Evolutionary conservation across 2,329 filamentous ascomycete species (phyloP).

Genomic region (Rhinocladiella mackenziei): DNA sequence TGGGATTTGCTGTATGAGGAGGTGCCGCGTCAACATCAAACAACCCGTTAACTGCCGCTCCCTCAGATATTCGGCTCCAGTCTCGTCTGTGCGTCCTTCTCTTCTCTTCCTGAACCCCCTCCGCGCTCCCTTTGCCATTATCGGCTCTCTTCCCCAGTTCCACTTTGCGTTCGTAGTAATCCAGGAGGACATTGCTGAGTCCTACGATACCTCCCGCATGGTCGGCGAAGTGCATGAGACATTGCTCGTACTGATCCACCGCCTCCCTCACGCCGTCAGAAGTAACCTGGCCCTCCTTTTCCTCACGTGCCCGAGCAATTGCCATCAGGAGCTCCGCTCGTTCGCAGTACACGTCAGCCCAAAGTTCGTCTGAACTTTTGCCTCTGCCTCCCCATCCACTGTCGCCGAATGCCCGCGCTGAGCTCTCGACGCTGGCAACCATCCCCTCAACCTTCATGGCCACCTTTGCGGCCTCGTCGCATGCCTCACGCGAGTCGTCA

Average conservation of each 20-base stretch:
- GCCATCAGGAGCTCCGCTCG: slow-evolving; percentile 64
- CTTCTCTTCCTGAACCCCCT: slow-evolving; percentile 12
- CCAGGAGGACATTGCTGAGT: slow-evolving; percentile 77
- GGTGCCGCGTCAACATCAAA: slow-evolving; percentile 8
- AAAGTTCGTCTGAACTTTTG: slow-evolving; percentile 77
- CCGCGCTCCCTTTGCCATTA: slow-evolving; percentile 16
- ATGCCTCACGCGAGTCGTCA: slow-evolving; percentile 74
- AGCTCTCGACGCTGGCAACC: slow-evolving; percentile 58
- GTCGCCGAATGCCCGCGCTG: slow-evolving; percentile 58
- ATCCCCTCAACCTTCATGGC: slow-evolving; percentile 68
- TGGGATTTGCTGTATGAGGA: slow-evolving; percentile 1
- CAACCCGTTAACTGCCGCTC: slow-evolving; percentile 3
- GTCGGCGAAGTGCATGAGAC: slow-evolving; percentile 72
- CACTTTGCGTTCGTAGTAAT: slow-evolving; percentile 65
- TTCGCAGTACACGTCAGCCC: slow-evolving; percentile 80
- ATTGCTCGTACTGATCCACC: slow-evolving; percentile 73
- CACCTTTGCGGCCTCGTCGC: slow-evolving; percentile 75
- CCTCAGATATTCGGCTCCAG: slow-evolving; percentile 13
- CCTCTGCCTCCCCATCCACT: slow-evolving; percentile 69
- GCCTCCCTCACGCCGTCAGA: slow-evolving; percentile 58
- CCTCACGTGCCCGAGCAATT: slow-evolving; percentile 43
- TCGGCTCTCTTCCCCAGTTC: slow-evolving; percentile 32
- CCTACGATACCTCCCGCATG: slow-evolving; percentile 77
- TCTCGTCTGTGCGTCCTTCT: slow-evolving; percentile 14
- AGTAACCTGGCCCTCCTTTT: slow-evolving; percentile 20